A percentile compares a stretch with the other conserved stretches of the same genome.
phyloP scores from a whole-genome alignment of 129 eudicot species.

The Cynara cardunculus region DNA sequence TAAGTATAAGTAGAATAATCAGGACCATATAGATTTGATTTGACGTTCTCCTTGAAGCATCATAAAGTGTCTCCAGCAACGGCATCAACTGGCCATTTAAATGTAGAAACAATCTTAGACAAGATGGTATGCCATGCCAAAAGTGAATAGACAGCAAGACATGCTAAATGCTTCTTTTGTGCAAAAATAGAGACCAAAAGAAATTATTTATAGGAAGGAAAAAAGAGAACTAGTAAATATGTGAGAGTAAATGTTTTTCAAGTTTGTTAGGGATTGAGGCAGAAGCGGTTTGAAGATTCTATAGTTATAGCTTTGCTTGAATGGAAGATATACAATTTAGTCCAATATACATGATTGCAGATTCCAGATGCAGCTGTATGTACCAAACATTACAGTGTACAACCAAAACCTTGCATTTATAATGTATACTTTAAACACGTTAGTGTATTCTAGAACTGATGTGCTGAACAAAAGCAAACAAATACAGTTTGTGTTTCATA shows the following conservation, averaged over 20 bases:
- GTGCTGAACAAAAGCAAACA: background rate
- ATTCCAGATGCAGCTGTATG: background rate
- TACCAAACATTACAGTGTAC: background rate
- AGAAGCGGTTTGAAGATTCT: too few relatives aligned
- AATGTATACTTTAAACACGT: background rate
- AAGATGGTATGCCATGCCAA: slow-evolving; percentile 11
- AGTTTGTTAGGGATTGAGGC: too few relatives aligned
- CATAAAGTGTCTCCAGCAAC: slow-evolving; percentile 79
- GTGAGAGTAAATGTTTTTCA: too few relatives aligned
- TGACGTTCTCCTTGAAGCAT: slow-evolving; percentile 84
- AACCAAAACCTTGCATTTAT: background rate
- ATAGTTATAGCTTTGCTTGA: background rate
- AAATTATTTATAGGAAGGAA: background rate
- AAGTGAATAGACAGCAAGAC: slow-evolving; percentile 5
- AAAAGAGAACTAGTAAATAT: slow-evolving; percentile 5
- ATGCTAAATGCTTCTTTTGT: background rate
- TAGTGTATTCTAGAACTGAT: background rate
- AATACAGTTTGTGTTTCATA: slow-evolving; percentile 31
- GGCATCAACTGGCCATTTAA: slow-evolving; percentile 78
- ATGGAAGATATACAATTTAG: background rate
- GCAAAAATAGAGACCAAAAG: background rate
- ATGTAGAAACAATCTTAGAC: slow-evolving; percentile 12
- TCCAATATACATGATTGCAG: background rate
- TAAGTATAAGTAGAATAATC: slow-evolving; percentile 88
- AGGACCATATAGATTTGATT: slow-evolving; percentile 95